Base-by-base conservation (phyloP, 75 land plant genomes). In the Pinus tabuliformis region DNA sequence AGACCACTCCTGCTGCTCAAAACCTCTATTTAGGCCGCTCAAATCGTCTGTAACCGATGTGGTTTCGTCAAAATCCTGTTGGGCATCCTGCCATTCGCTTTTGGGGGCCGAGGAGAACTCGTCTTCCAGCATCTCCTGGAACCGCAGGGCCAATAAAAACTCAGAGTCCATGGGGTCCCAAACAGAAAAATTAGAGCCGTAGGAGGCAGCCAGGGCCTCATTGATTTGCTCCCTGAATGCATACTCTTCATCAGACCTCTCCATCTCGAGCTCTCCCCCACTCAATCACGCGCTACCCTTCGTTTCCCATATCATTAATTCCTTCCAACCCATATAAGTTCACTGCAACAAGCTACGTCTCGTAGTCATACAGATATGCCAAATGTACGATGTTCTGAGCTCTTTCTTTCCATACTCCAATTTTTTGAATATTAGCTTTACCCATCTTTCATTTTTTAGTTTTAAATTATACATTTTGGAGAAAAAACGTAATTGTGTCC, bases 141-240 rank as follows among this genome's bases (percentile, higher is more conserved):
- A 73, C 54, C 58, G 57, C 7, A 73, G 74, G 20, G 74, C 74
- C 58, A 73, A 56, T 5, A 73, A 18, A 73, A 73, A 52, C 58
- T 73, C 74, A 17, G 74, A 73, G 58, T 73, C 74, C 74, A 73
- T 73, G 14, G 74, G 74, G 36, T 73, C 74, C 74, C 74, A 73
- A 14, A 1, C 58, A 16, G 74, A 56, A 21, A 24, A 54, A 13
- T 56, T 24, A 73, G 74, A 73, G 17, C 6, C 26, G 1, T 42
- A 54, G 6, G 84, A 83, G 6, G 84, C 84, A 6, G 71, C 82
- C 20, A 83, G 33, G 45, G 82, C 84, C 54, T 83, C 84, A 30
- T 83, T 76, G 33, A 83, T n/a, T 79, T 83, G 84, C 64, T 80
- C 72, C 62, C 68, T 49, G 83, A 64, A 83, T 3, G 84, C 84